Evolutionary conservation across 1,139 yeast species (phyloP).

Genomic region (Meyerozyma sp.): DNA sequence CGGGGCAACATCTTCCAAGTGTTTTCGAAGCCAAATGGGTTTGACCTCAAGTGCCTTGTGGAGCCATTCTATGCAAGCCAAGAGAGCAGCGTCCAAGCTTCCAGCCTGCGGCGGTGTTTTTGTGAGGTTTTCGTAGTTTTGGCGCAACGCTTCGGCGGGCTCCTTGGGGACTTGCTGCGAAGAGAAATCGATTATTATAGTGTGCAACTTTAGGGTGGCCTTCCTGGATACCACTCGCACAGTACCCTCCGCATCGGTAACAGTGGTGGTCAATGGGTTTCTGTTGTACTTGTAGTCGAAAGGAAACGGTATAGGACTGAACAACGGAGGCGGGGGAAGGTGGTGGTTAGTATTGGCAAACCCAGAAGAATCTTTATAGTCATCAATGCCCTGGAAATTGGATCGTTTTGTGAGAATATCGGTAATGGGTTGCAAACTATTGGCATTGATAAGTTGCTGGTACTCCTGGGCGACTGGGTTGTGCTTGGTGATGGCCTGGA

Average conservation of each 20-base stretch:
- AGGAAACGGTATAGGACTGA: constrained; percentile 72
- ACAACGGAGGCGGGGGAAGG: constrained; percentile 82
- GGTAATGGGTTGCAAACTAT: constrained; percentile 33
- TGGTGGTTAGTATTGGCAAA: constrained; percentile 49
- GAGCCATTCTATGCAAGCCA: constrained; percentile 51
- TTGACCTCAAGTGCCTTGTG: constrained; percentile 53
- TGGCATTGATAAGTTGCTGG: constrained; percentile 20
- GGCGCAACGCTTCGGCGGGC: constrained; percentile 34
- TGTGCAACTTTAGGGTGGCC: constrained; percentile 39
- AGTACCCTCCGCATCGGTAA: constrained; percentile 58
- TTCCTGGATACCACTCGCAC: constrained; percentile 34
- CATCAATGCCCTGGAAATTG: constrained; percentile 26
- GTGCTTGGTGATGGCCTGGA: constrained; percentile 64
- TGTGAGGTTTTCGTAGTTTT: constrained; percentile 24
- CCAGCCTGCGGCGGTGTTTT: constrained; percentile 18
- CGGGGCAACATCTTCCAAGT: constrained; percentile 58
- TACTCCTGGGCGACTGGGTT: constrained; percentile 42
- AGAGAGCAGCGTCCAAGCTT: constrained; percentile 25
- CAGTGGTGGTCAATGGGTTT: constrained; percentile 48
- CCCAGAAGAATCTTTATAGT: constrained; percentile 20
- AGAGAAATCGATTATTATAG: constrained; percentile 36
- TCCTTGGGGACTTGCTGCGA: constrained; percentile 22
- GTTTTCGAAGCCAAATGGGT: constrained; percentile 86
- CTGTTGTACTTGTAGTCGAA: constrained; percentile 50
- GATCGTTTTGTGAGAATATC: constrained; percentile 36